These are phyloP conservation scores for Hibiscus tridactylites DNA, from an alignment of 345 rosid genomes.

Conservation along the genomic window DNA sequence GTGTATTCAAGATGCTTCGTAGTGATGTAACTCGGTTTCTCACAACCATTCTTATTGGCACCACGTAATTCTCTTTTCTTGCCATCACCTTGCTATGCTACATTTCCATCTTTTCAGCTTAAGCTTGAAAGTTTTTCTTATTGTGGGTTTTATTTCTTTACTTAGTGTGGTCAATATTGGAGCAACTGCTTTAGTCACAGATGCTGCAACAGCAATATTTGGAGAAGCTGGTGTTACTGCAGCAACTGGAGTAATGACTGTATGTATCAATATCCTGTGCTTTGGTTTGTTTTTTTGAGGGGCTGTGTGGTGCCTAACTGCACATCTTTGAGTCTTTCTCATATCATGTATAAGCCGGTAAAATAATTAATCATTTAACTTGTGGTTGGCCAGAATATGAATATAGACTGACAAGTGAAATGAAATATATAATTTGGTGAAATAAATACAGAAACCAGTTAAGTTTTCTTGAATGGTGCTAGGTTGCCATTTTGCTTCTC, in stretches of 20 bases:
- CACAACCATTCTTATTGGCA: constrained; percentile 98
- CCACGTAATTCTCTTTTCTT: constrained; percentile 56
- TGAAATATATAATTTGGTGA: not conserved
- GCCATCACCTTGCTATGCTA: constrained; percentile 7
- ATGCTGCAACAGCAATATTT: constrained; percentile 95
- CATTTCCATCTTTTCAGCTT: constrained; percentile 8
- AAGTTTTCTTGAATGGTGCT: constrained; percentile 11
- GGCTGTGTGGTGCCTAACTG: not conserved
- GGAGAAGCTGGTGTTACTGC: constrained; percentile 99
- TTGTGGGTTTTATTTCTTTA: constrained; percentile 24
- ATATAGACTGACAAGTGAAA: not conserved
- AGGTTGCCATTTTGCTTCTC: constrained; percentile 90
- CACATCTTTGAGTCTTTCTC: not conserved
- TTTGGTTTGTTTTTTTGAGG: not conserved
- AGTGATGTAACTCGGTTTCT: constrained; percentile 96
- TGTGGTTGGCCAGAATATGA: not conserved
- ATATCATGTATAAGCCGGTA: not conserved
- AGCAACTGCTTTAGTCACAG: constrained; percentile 97
- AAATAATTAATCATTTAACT: constrained; percentile 1
- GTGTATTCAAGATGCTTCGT: constrained; percentile 92
- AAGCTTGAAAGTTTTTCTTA: constrained; percentile 18
- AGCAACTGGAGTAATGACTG: constrained; percentile 98
- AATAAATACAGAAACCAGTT: not conserved
- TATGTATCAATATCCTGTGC: constrained; percentile 30
- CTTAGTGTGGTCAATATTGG: constrained; percentile 91